Evolutionary conservation across 148 eudicot species (phyloP).

Genomic region (Drosera capensis): DNA sequence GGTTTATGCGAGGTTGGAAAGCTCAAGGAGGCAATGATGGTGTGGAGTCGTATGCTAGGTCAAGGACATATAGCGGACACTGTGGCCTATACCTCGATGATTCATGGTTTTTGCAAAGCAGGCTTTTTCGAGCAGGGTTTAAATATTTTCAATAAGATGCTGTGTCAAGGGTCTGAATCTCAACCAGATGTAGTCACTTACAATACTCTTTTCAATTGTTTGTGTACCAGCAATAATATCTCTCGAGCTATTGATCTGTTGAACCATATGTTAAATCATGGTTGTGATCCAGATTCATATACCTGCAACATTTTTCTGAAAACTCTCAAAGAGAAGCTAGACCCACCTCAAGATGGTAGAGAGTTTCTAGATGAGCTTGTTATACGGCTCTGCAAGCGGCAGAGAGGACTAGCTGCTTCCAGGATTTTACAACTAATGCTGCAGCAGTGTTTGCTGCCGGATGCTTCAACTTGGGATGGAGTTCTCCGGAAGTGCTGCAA

Average conservation of each 20-base stretch:
- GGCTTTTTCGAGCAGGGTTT: constrained; percentile 61
- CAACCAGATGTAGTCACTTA: constrained; percentile 75
- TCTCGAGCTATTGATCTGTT: constrained; percentile 65
- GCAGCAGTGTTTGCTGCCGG: constrained; percentile 47
- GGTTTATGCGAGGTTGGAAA: constrained; percentile 61
- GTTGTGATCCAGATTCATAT: constrained; percentile 59
- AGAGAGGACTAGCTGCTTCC: constrained; percentile 43
- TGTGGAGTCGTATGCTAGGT: constrained; percentile 58
- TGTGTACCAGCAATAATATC: constrained; percentile 39
- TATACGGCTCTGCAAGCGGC: constrained; percentile 35
- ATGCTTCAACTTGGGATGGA: constrained; percentile 51
- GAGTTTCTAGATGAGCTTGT: constrained; percentile 59
- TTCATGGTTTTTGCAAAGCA: constrained; percentile 65
- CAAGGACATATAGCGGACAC: constrained; percentile 58
- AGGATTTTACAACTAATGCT: constrained; percentile 57
- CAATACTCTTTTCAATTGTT: constrained; percentile 55
- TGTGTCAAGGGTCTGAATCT: constrained; percentile 27
- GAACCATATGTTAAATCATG: constrained; percentile 56
- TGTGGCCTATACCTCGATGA: constrained; percentile 72
- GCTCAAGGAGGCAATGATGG: constrained; percentile 53
- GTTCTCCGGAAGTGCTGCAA: constrained; percentile 49
- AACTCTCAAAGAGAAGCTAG: constrained; percentile 42
- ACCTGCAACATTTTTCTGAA: constrained; percentile 65
- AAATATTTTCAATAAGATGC: constrained; percentile 60
- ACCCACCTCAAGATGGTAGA: constrained; percentile 52